Conservation (phyloP, 495 filamentous ascomycete species). For the Evernia prunastri region DNA sequence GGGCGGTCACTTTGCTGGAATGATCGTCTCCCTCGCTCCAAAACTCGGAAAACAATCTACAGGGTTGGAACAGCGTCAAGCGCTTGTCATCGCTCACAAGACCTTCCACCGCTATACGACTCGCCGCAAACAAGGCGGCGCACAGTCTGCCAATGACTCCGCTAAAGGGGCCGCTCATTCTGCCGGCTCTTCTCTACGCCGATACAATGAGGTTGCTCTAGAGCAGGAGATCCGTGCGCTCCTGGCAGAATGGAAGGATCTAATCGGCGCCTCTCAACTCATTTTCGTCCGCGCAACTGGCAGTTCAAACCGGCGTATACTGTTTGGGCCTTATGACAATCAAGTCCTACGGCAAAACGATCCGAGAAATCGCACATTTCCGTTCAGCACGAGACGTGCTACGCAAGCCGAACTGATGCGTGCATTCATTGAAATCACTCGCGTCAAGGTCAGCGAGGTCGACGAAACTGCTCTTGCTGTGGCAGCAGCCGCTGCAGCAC, state of each 20-base stretch:
- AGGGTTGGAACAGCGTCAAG: constrained; percentile 70
- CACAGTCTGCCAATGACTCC: constrained; percentile 86
- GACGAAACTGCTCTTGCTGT: constrained; percentile 51
- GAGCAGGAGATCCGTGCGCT: constrained; percentile 75
- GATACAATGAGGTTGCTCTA: constrained; percentile 88
- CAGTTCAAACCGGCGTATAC: constrained; percentile 69
- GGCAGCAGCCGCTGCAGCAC: constrained; percentile 37
- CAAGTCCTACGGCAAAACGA: constrained; percentile 80
- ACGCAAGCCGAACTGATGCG: constrained; percentile 94
- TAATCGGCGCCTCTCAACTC: constrained; percentile 76
- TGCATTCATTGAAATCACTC: constrained; percentile 83
- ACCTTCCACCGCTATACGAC: constrained; percentile 98
- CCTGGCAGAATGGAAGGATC: constrained; percentile 69
- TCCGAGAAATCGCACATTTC: constrained; percentile 77
- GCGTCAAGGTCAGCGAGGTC: constrained; percentile 75
- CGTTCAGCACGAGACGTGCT: constrained; percentile 88
- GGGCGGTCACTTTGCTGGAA: constrained; percentile 93
- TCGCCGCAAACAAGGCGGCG: constrained; percentile 87
- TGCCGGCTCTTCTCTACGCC: constrained; percentile 78
- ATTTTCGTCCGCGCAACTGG: constrained; percentile 88
- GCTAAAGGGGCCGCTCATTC: constrained; percentile 90
- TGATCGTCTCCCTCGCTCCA: constrained; percentile 84
- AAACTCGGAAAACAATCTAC: constrained; percentile 62
- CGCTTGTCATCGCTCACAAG: constrained; percentile 85
- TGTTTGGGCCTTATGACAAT: constrained; percentile 86